Evolutionary conservation across 108 stramenopile species (phyloP), one percentile per base, ranked within the genome.

Genomic region (Cyclotella sp.): DNA sequence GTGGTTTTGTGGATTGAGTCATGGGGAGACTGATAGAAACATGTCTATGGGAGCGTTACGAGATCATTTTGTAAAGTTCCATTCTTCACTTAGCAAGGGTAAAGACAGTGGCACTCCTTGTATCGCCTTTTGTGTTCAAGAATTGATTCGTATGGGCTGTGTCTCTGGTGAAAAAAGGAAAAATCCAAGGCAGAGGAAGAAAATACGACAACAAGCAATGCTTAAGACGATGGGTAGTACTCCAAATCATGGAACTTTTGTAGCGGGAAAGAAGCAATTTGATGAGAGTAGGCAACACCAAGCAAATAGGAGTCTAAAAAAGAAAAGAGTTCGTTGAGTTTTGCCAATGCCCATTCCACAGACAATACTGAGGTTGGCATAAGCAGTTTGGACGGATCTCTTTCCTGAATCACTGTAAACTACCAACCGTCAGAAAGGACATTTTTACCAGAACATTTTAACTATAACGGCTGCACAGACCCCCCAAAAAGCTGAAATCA

Each of bases 1-100:
- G 11, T 97, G 96, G 96, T 95, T 89, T 69, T 89, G 90, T 72
- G 92, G 93, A 42, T 64, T 93, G 16, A 68, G 78, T 39, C 79
- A 27, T 65, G 29, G 64, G 26, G n/a, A 26, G 26, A 16, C 21
- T 22, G 21, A 24, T 40, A 41, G 24, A 34, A 30, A 30, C 0
- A 14, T 41, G 22, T 4, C 40, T 8, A 72, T 69, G 44, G 54
- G 55, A 66, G 51, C 64, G 22, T 26, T 78, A 28, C 49, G 53
- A 57, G 73, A 76, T 30, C 63, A 51, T 51, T 73, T 82, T 44
- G 15, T 41, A 27, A 72, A 77, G 44, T 69, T 57, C 57, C 70
- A 74, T 27, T 62, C 62, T 41, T 47, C 16, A 47, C 26, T 58
- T 16, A 26, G 28, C 44, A 16, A 18, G 28, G 22, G 29, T 12